A percentile compares a stretch with the other conserved stretches of the same genome.
These are phyloP conservation scores for Nicotiana tomentosiformis DNA, from an alignment of 257 asterid genomes.

Conservation along the genomic window DNA sequence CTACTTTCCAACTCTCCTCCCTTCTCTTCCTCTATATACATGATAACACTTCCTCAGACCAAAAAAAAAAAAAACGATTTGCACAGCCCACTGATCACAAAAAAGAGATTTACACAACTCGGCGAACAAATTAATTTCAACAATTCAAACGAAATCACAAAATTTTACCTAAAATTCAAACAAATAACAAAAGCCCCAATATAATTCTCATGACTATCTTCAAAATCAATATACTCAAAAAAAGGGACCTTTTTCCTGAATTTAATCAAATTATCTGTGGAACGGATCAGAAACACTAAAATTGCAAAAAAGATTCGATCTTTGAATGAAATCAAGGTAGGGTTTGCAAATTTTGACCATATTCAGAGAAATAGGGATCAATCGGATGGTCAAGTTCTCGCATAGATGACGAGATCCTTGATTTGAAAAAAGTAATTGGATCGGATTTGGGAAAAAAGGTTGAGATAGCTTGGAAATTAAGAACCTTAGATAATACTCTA, in stretches of 20 bases:
- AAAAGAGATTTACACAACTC: not conserved
- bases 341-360: not conserved
- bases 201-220: not conserved
- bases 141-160: not conserved
- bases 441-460: not conserved
- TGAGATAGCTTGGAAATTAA: constrained; percentile 1
- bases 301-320: not conserved
- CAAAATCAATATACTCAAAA: not conserved
- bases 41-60: constrained; percentile 12
- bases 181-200: not conserved
- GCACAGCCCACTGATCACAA: not conserved
- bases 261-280: not conserved
- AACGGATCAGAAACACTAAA: not conserved
- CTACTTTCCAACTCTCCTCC: constrained; percentile 17
- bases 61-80: not conserved
- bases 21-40: constrained; percentile 44
- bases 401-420: not conserved
- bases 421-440: not conserved
- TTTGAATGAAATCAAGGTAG: not conserved
- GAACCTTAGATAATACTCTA: constrained; percentile 9
- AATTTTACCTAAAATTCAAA: not conserved
- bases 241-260: not conserved
- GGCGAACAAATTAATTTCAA: not conserved
- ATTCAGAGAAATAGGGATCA: not conserved
- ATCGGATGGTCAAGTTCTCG: not conserved